These are phyloP conservation scores for Simplicillium aogashimaense DNA, from an alignment of 2,329 filamentous ascomycete species.

Conservation along the genomic window DNA sequence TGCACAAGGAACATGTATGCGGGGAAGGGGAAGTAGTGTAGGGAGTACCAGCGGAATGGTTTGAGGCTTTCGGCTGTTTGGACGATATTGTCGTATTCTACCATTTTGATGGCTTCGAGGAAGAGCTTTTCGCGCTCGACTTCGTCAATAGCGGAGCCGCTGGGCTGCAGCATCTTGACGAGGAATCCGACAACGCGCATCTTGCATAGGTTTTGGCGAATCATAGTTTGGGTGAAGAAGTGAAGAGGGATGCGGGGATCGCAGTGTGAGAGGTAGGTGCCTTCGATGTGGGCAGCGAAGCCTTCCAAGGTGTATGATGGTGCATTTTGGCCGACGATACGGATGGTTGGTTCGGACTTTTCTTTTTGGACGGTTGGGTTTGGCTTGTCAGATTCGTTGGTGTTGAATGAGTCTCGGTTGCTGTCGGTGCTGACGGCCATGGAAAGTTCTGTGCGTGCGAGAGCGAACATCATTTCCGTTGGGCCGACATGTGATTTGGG, in stretches of 20 bases:
- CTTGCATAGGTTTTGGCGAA: slow-evolving; percentile 44
- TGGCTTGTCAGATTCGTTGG: slow-evolving; percentile 14
- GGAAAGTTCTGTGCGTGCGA: slow-evolving; percentile 46
- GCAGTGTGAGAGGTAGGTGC: slow-evolving; percentile 44
- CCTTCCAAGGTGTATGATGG: slow-evolving; percentile 39
- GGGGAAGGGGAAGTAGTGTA: slow-evolving; percentile 50
- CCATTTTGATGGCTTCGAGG: slow-evolving; percentile 44
- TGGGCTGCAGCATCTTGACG: slow-evolving; percentile 31
- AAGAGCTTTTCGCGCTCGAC: slow-evolving; percentile 42
- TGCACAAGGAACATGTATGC: slow-evolving; percentile 51
- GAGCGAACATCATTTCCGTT: slow-evolving; percentile 51
- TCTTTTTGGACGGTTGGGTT: slow-evolving; percentile 12
- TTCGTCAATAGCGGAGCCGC: slow-evolving; percentile 25
- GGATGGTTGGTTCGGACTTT: slow-evolving; percentile 24
- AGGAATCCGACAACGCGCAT: slow-evolving; percentile 45
- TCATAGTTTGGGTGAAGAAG: slow-evolving; percentile 49
- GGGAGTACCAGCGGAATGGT: slow-evolving; percentile 48
- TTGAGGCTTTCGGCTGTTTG: slow-evolving; percentile 39
- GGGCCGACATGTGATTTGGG: slow-evolving; percentile 38
- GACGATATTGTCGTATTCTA: slow-evolving; percentile 49
- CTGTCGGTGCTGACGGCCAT: slow-evolving; percentile 41
- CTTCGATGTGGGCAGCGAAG: slow-evolving; percentile 45
- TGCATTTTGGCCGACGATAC: slow-evolving; percentile 39
- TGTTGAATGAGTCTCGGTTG: slow-evolving; percentile 24
- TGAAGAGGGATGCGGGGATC: slow-evolving; percentile 50